Evolutionary conservation across 768 basidiomycete species (phyloP).

Genomic region (Pleurotus pulmonarius): DNA sequence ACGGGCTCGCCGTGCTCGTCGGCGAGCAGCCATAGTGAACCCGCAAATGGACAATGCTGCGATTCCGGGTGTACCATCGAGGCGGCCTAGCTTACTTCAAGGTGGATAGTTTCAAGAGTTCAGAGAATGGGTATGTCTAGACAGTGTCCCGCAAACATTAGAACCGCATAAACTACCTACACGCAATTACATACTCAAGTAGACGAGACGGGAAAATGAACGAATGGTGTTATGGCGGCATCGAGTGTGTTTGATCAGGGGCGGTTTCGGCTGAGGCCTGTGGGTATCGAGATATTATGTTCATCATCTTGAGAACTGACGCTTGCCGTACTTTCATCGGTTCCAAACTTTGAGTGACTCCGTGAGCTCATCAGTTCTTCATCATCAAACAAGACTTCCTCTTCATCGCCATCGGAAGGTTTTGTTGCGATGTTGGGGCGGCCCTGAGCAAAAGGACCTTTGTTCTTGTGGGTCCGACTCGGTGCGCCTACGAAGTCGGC

Average conservation of each 20-base stretch:
- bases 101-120: too few relatives aligned
- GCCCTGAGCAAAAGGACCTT: neutral
- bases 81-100: too few relatives aligned
- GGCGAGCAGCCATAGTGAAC: constrained; percentile 10
- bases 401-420: constrained; percentile 30
- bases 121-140: too few relatives aligned
- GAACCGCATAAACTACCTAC: neutral
- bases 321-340: constrained; percentile 34
- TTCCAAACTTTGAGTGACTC: constrained; percentile 39
- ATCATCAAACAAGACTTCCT: constrained; percentile 63
- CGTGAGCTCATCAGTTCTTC: constrained; percentile 42
- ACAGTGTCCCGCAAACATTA: neutral
- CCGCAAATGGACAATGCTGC: too few relatives aligned
- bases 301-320: constrained; percentile 31
- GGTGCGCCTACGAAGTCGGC: constrained; percentile 65
- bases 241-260: neutral
- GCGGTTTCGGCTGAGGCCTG: constrained; percentile 1
- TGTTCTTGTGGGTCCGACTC: constrained; percentile 21
- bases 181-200: neutral
- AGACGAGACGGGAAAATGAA: neutral
- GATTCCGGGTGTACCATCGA: too few relatives aligned
- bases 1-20: constrained; percentile 35
- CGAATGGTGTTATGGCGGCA: neutral
- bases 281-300: neutral
- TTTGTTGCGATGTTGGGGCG: neutral